Evolutionary conservation across 108 stramenopile species (phyloP).

Genomic region (Cyclotella cryptica): DNA sequence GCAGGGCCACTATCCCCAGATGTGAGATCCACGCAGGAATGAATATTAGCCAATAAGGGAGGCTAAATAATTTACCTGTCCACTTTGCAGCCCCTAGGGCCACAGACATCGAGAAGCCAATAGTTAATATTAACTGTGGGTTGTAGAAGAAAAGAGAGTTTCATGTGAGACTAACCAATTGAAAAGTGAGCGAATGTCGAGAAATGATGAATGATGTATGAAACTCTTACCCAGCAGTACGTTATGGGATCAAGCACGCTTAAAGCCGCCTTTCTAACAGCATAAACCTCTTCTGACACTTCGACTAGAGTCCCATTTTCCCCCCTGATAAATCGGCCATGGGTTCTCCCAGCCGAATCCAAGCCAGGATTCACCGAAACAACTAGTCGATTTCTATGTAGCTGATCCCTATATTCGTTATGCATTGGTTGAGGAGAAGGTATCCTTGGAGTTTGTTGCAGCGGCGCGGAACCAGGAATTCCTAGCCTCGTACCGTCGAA

Average conservation of each 20-base stretch:
- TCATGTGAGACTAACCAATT: conserved; percentile 5
- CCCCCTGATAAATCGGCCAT: conserved; percentile 45
- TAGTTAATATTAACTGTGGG: conserved; percentile 80
- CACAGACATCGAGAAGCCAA: conserved; percentile 76
- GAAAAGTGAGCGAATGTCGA: not conserved
- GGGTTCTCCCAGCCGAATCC: conserved; percentile 39
- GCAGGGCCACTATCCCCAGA: conserved; percentile 70
- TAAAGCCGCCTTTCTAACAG: conserved; percentile 82
- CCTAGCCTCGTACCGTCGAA: not conserved
- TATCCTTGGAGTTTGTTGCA: conserved; percentile 6
- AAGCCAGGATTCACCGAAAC: conserved; percentile 22
- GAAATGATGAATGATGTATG: not conserved
- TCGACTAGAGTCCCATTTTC: conserved; percentile 59
- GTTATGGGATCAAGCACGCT: conserved; percentile 82
- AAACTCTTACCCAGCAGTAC: conserved; percentile 81
- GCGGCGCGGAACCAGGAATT: not conserved
- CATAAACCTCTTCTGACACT: conserved; percentile 82
- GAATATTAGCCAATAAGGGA: conserved; percentile 84
- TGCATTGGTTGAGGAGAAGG: conserved; percentile 26
- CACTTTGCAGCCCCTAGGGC: conserved; percentile 74
- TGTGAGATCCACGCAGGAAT: conserved; percentile 83
- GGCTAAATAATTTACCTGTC: conserved; percentile 60
- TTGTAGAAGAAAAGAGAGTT: conserved; percentile 1
- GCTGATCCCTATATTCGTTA: conserved; percentile 35
- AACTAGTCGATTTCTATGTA: conserved; percentile 25